Percentiles rank a stretch among this genome's conserved stretches.
Conservation (phyloP, 495 filamentous ascomycete species). For the Penicillium ucsense region DNA sequence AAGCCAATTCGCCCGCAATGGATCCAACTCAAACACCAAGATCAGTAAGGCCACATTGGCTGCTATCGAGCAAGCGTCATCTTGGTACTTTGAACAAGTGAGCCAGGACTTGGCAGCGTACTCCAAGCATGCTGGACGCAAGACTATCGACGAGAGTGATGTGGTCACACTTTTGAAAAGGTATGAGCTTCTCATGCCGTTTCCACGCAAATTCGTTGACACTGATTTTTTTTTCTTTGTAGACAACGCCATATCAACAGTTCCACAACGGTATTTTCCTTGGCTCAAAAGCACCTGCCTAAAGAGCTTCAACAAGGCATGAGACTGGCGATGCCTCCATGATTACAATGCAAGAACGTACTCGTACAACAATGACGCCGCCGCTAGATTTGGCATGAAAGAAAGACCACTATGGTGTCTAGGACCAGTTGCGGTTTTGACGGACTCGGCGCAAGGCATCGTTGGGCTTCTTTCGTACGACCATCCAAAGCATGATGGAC, state of each 20-base stretch:
- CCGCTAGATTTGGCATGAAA: conserved; percentile 4
- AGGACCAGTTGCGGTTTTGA: conserved; percentile 70
- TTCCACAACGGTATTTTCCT: conserved; percentile 66
- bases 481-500: conserved; percentile 89
- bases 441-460: conserved; percentile 65
- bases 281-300: conserved; percentile 73
- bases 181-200: conserved; percentile 31
- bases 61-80: conserved; percentile 66
- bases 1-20: conserved; percentile 54
- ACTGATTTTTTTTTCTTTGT: conserved; percentile 14
- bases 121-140: conserved; percentile 71
- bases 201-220: conserved; percentile 1
- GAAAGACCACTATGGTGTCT: background rate
- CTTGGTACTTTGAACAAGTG: conserved; percentile 83
- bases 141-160: conserved; percentile 78
- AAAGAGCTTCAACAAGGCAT: conserved; percentile 76
- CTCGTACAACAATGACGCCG: conserved; percentile 17
- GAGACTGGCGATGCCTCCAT: conserved; percentile 54
- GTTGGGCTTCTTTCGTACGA: conserved; percentile 72
- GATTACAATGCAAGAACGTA: conserved; percentile 16
- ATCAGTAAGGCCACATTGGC: conserved; percentile 63
- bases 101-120: conserved; percentile 71
- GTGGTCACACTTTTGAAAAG: conserved; percentile 72
- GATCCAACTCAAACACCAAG: conserved; percentile 49
- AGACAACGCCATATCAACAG: conserved; percentile 73